A percentile compares a stretch with the other conserved stretches of the same genome.
Evolutionary conservation across 228 moss, liverwort and hornwort species (phyloP).

Genomic region (Sphagnum fallax): DNA sequence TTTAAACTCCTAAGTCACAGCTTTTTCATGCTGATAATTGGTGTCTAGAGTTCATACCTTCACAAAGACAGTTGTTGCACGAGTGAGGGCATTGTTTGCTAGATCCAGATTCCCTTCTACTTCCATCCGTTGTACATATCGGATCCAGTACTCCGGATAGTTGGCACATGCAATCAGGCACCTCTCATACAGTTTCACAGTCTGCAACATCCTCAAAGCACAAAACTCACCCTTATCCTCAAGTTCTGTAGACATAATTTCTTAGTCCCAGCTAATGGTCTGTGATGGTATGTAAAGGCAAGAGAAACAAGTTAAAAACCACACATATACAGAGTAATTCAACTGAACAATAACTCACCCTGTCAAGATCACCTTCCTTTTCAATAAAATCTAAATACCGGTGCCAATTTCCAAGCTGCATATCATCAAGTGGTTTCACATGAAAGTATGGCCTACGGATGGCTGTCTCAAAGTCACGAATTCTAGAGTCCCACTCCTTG

Average conservation of each 20-base stretch:
- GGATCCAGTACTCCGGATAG: slow-evolving; percentile 94
- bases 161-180: slow-evolving; percentile 97
- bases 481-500: slow-evolving; percentile 82
- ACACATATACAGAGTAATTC: background rate
- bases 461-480: slow-evolving; percentile 69
- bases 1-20: too few species aligned
- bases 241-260: background rate
- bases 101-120: slow-evolving; percentile 46
- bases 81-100: slow-evolving; percentile 63
- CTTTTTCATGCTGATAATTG: too few species aligned
- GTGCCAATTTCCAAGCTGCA: slow-evolving; percentile 96
- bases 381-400: slow-evolving; percentile 86
- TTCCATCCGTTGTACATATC: slow-evolving; percentile 82
- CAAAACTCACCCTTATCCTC: background rate
- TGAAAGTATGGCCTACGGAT: slow-evolving; percentile 94
- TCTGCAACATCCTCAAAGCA: slow-evolving; percentile 21
- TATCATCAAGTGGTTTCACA: slow-evolving; percentile 77
- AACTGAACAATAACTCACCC: slow-evolving; percentile 27
- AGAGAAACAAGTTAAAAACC: background rate
- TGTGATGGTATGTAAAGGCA: background rate
- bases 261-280: background rate
- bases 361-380: slow-evolving; percentile 82
- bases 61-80: slow-evolving; percentile 69
- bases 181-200: slow-evolving; percentile 83
- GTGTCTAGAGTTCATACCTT: slow-evolving; percentile 40